Evolutionary conservation across 179 eudicot species (phyloP).

Genomic region (Patellifolia procumbens): DNA sequence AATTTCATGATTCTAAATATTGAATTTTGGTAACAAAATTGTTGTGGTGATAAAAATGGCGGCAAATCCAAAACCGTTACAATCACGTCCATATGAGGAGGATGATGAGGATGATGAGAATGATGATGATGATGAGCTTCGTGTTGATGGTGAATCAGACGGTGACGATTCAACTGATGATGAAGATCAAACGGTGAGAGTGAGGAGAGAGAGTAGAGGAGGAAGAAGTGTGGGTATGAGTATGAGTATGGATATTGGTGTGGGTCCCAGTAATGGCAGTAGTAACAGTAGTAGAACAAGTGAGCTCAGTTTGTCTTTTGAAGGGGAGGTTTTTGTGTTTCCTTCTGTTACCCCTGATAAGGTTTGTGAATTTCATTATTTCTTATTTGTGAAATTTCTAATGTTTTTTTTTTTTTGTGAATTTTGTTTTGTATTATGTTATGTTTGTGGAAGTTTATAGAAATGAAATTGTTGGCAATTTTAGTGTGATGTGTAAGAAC

Average conservation of each 20-base stretch:
- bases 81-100: slow-evolving; percentile 23
- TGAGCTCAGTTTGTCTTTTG: slow-evolving; percentile 37
- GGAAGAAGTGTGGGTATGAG: no score
- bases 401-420: not conserved
- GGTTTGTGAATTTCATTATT: slow-evolving; percentile 14
- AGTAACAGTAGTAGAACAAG: slow-evolving; percentile 20
- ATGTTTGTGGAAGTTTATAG: no score
- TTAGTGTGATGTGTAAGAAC: no score
- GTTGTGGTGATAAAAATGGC: not conserved
- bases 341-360: slow-evolving; percentile 37
- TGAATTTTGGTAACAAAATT: not conserved
- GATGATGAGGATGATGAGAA: not conserved
- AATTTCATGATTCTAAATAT: no score
- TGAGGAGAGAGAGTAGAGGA: slow-evolving; percentile 23
- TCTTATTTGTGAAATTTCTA: not conserved
- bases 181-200: slow-evolving; percentile 24
- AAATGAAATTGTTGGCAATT: no score
- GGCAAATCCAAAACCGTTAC: slow-evolving; percentile 31
- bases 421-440: not conserved
- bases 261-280: slow-evolving; percentile 20
- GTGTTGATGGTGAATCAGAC: slow-evolving; percentile 36
- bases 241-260: not conserved
- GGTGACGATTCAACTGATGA: slow-evolving; percentile 36
- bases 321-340: slow-evolving; percentile 38
- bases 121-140: slow-evolving; percentile 5